Conservation (phyloP, 129 eudicot species). For the Kitagawia praeruptora region DNA sequence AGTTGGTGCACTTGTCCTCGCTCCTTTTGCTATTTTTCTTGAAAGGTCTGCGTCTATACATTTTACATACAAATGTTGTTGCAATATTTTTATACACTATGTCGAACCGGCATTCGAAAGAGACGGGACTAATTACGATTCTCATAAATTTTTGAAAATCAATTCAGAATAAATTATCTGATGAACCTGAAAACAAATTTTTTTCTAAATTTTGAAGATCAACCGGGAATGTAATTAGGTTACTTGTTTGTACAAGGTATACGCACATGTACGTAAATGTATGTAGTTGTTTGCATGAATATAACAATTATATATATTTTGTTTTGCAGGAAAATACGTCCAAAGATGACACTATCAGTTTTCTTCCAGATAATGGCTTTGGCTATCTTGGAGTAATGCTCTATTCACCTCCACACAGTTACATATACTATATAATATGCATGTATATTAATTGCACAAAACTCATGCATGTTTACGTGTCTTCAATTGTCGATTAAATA, state of each 20-base stretch:
- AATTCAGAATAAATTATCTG: too few species aligned
- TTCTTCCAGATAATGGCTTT: slow-evolving; percentile 41
- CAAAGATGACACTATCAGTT: slow-evolving; percentile 44
- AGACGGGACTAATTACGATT: too few species aligned
- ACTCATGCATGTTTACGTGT: background rate
- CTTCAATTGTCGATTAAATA: background rate
- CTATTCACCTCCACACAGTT: background rate
- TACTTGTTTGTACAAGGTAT: too few species aligned
- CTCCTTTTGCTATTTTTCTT: slow-evolving; percentile 17
- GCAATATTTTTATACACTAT: too few species aligned
- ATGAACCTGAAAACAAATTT: too few species aligned
- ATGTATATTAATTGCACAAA: background rate
- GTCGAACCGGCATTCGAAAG: too few species aligned
- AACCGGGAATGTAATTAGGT: too few species aligned
- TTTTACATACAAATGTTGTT: too few species aligned
- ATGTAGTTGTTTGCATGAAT: background rate
- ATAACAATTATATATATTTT: background rate
- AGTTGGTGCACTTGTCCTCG: slow-evolving; percentile 15
- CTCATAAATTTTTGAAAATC: too few species aligned
- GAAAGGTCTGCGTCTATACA: slow-evolving; percentile 7
- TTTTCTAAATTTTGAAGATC: too few species aligned
- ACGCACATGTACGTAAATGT: too few species aligned
- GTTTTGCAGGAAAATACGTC: slow-evolving; percentile 36
- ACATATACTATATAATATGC: background rate
- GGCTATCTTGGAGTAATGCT: slow-evolving; percentile 46